Conservation (phyloP, 192 early-diverging fungal genomes). For the Umbelopsis sp. region DNA sequence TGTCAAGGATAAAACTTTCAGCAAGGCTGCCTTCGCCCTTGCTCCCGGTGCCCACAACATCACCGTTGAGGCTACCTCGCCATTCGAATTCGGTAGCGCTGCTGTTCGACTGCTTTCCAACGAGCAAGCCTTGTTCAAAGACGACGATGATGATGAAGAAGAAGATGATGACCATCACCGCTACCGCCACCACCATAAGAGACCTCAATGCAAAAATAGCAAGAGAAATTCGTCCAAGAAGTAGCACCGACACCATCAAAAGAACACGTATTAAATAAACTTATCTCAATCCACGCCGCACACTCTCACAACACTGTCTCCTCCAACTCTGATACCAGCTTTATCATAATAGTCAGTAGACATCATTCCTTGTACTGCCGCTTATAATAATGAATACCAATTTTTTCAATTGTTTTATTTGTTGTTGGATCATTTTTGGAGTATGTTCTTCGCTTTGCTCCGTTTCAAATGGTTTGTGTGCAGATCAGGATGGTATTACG, state of each 20-base stretch:
- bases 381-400: neutral
- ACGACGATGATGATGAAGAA: neutral
- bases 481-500: too few relatives aligned
- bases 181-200: neutral
- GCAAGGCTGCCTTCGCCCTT: conserved; percentile 30
- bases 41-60: conserved; percentile 33
- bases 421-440: too few relatives aligned
- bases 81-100: conserved; percentile 31
- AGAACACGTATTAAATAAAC: neutral
- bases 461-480: too few relatives aligned
- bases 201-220: neutral
- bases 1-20: conserved; percentile 27
- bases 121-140: conserved; percentile 19
- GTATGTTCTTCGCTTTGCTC: too few relatives aligned
- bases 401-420: neutral
- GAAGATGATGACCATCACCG: neutral
- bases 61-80: conserved; percentile 27
- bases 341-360: neutral
- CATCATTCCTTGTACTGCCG: neutral
- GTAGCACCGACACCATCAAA: neutral
- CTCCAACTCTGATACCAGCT: neutral
- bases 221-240: neutral
- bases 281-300: neutral
- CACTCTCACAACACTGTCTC: neutral
- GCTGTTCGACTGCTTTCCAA: conserved; percentile 29